phyloP scores from a whole-genome alignment of 1,139 yeast genomes.

The Pneumocystis oryctolagi region DNA sequence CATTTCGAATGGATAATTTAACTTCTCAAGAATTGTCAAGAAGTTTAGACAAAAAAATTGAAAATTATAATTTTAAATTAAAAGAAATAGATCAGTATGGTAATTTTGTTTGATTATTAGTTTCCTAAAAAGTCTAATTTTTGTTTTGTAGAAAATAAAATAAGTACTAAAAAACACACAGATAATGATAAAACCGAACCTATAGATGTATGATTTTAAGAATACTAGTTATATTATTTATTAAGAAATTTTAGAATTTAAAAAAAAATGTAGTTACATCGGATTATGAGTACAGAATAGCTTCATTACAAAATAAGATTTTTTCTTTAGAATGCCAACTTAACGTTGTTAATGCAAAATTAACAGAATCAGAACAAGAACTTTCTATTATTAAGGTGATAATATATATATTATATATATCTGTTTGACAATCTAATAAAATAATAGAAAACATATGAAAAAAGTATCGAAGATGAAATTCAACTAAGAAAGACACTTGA shows the following conservation, averaged over 20 bases:
- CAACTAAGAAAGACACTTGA: background rate
- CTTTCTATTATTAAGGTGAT: background rate
- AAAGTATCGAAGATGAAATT: background rate
- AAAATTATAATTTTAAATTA: constrained; percentile 9
- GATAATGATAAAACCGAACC: constrained; percentile 10
- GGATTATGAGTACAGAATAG: background rate
- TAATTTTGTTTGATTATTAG: background rate
- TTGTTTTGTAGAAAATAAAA: background rate
- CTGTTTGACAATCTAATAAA: background rate
- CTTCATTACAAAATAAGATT: background rate
- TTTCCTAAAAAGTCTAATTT: background rate
- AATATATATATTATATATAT: background rate
- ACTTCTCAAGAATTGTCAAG: constrained; percentile 26
- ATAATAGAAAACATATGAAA: background rate
- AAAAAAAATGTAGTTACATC: background rate
- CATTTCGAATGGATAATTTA: constrained; percentile 18
- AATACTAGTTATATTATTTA: background rate
- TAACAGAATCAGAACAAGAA: background rate
- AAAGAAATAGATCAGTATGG: background rate
- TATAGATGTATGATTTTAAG: constrained; percentile 8
- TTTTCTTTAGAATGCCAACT: background rate
- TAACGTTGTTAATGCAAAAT: background rate
- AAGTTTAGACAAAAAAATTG: constrained; percentile 29
- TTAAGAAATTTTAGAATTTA: background rate
- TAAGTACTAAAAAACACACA: background rate